A percentile compares a stretch with the other conserved stretches of the same genome.
phyloP scores from a whole-genome alignment of 2,329 filamentous ascomycete species.

The Trichothecium roseum region DNA sequence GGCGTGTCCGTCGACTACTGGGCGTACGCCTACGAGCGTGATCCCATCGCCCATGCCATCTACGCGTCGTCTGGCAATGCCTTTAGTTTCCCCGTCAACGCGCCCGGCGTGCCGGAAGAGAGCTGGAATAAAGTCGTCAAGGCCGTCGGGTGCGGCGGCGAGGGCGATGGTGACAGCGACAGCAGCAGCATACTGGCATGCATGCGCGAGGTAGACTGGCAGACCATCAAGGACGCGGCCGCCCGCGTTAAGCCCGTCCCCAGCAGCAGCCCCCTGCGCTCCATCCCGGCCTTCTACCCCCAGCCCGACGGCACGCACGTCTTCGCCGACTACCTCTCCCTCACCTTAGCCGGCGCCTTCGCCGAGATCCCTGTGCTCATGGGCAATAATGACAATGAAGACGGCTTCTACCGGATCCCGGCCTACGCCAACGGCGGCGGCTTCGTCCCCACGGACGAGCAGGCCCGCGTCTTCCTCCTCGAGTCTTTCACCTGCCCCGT shows the following conservation, averaged over 20 bases:
- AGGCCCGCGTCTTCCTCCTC: conserved; percentile 27
- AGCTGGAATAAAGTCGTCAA: conserved; percentile 31
- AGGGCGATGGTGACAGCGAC: too few relatives aligned
- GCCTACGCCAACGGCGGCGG: conserved; percentile 28
- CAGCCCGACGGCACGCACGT: conserved; percentile 28
- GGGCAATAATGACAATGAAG: conserved; percentile 34
- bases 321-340: conserved; percentile 28
- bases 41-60: conserved; percentile 37
- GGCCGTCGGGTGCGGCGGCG: conserved; percentile 27
- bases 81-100: conserved; percentile 25
- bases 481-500: conserved; percentile 37
- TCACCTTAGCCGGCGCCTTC: conserved; percentile 23
- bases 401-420: conserved; percentile 34
- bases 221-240: too few relatives aligned
- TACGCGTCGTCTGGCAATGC: conserved; percentile 30
- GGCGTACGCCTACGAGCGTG: conserved; percentile 34
- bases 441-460: conserved; percentile 23
- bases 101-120: conserved; percentile 17
- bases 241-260: too few relatives aligned
- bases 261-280: too few relatives aligned
- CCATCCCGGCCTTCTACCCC: too few relatives aligned
- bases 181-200: conserved; percentile 20
- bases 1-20: conserved; percentile 32
- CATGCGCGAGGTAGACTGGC: too few relatives aligned
- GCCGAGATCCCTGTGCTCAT: conserved; percentile 28